Conservation (phyloP, 176 grass and related monocot species). For the Oryza nivara region DNA sequence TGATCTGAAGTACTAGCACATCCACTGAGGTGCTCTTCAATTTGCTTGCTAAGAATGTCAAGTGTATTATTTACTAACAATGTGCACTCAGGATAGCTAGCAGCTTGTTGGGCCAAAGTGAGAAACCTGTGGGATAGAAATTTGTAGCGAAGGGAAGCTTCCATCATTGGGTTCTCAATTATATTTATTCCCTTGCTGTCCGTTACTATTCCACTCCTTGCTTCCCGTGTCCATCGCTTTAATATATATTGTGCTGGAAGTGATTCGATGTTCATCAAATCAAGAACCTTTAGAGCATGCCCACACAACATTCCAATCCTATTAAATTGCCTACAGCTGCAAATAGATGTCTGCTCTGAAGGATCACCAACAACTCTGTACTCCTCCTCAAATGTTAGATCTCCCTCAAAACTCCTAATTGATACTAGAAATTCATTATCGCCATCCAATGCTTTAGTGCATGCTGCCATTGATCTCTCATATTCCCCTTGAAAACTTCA, state of each 20-base stretch:
- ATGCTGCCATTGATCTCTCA: constrained; percentile 34
- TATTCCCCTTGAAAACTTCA: constrained; percentile 47
- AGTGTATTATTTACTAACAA: too few species aligned
- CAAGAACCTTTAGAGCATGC: too few species aligned
- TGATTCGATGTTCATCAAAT: too few species aligned
- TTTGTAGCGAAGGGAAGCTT: background rate
- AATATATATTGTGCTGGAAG: background rate
- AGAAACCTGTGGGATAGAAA: background rate
- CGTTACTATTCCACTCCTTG: background rate
- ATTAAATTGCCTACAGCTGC: background rate
- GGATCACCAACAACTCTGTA: background rate
- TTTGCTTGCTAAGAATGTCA: too few species aligned
- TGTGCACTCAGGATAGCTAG: background rate
- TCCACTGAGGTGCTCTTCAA: too few species aligned
- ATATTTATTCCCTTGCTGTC: background rate
- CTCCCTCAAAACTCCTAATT: background rate
- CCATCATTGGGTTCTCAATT: background rate
- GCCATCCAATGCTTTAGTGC: too few species aligned
- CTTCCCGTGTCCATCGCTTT: background rate
- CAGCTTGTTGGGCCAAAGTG: background rate
- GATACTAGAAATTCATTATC: background rate
- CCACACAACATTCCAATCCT: background rate
- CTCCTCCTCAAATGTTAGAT: too few species aligned
- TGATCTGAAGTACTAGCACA: too few species aligned
- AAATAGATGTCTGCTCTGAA: background rate